Percentiles rank a stretch among this genome's conserved stretches.
These are phyloP conservation scores for Agroathelia rolfsii DNA, from an alignment of 1,284 basidiomycete genomes.

Conservation along the genomic window DNA sequence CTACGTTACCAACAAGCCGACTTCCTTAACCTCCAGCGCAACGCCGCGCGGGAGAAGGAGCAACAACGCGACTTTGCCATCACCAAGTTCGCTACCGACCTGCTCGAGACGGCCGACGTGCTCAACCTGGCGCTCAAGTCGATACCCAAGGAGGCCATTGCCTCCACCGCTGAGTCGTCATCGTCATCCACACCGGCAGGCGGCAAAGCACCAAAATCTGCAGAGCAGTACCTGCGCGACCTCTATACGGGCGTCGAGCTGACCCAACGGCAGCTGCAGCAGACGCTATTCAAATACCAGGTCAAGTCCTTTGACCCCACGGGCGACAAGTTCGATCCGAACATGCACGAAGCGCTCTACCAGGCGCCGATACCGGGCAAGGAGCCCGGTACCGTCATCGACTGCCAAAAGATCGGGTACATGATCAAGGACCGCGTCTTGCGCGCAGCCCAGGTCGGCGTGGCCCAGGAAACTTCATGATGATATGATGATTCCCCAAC, in stretches of 20 bases:
- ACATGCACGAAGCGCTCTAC: slow-evolving; percentile 90
- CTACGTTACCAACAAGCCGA: slow-evolving; percentile 88
- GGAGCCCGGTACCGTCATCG: slow-evolving; percentile 83
- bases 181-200: slow-evolving; percentile 19
- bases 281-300: slow-evolving; percentile 87
- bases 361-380: slow-evolving; percentile 87
- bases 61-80: slow-evolving; percentile 93
- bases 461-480: slow-evolving; percentile 66
- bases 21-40: slow-evolving; percentile 90
- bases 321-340: slow-evolving; percentile 92
- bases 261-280: slow-evolving; percentile 83
- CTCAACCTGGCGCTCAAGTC: slow-evolving; percentile 84
- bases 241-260: slow-evolving; percentile 85
- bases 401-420: slow-evolving; percentile 88
- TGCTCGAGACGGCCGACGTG: slow-evolving; percentile 89
- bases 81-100: slow-evolving; percentile 80
- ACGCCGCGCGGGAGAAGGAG: slow-evolving; percentile 83
- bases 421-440: slow-evolving; percentile 88
- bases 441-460: slow-evolving; percentile 94
- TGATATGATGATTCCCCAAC: slow-evolving; percentile 12
- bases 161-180: slow-evolving; percentile 18
- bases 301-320: slow-evolving; percentile 87
- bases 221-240: slow-evolving; percentile 54
- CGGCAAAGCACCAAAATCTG: slow-evolving; percentile 34
- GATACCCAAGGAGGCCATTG: slow-evolving; percentile 52